Evolutionary conservation across 2,329 filamentous ascomycete species (phyloP).

Genomic region (Botrytis aclada): DNA sequence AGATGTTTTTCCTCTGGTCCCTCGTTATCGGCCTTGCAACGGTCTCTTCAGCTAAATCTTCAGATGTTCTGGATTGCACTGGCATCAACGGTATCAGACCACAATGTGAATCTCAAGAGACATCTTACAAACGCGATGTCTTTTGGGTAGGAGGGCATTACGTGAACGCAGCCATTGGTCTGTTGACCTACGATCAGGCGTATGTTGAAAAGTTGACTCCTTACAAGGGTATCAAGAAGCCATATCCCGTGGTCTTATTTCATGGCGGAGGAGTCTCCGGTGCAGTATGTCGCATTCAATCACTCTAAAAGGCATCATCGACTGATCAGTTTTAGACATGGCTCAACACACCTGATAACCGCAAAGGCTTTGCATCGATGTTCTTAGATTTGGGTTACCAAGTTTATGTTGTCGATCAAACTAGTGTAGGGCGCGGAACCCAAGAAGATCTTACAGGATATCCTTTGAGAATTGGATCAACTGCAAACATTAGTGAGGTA

Average conservation of each 20-base stretch:
- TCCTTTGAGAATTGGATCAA: constrained; percentile 27
- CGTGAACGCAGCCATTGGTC: constrained; percentile 21
- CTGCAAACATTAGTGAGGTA: constrained; percentile 22
- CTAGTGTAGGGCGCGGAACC: constrained; percentile 24
- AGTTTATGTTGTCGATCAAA: constrained; percentile 41
- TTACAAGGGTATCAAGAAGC: constrained; percentile 12
- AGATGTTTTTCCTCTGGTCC: constrained; percentile 19
- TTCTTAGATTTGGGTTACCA: constrained; percentile 45
- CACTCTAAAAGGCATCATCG: background rate
- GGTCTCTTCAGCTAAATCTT: background rate
- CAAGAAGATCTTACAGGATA: constrained; percentile 29
- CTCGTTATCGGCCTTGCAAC: constrained; percentile 19
- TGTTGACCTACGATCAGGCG: constrained; percentile 43
- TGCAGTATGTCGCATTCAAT: constrained; percentile 17
- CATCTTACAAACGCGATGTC: constrained; percentile 23
- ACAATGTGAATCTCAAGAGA: constrained; percentile 26
- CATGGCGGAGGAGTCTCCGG: constrained; percentile 25
- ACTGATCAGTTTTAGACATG: constrained; percentile 36
- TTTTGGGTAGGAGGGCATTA: constrained; percentile 29
- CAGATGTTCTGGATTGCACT: constrained; percentile 18
- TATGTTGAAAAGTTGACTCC: constrained; percentile 50
- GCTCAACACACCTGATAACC: constrained; percentile 47
- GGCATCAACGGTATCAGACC: constrained; percentile 24
- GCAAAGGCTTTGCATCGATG: constrained; percentile 46
- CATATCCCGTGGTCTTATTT: constrained; percentile 25